Percentiles rank a stretch among this genome's conserved stretches.
These are phyloP conservation scores for Macrotyloma uniflorum DNA, from an alignment of 306 rosid species.

Conservation along the genomic window DNA sequence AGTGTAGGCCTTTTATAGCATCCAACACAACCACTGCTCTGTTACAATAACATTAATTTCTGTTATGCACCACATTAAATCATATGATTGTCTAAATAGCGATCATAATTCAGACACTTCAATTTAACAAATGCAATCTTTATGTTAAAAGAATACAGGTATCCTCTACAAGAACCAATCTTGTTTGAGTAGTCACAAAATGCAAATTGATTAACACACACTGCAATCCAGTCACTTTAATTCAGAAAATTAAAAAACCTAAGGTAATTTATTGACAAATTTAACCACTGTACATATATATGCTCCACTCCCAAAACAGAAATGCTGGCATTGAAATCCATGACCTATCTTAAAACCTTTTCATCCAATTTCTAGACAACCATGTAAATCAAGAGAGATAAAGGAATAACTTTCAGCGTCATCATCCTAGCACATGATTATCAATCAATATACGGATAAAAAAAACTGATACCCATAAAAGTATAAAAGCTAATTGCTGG, in stretches of 20 bases:
- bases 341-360: constrained; percentile 3
- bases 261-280: constrained; percentile 8
- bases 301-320: constrained; percentile 6
- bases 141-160: neutral
- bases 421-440: constrained; percentile 32
- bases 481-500: constrained; percentile 2
- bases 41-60: constrained; percentile 79
- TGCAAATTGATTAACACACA: constrained; percentile 17
- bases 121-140: neutral
- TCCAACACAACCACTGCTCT: constrained; percentile 99
- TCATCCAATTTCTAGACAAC: constrained; percentile 20
- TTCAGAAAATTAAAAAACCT: neutral
- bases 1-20: constrained; percentile 61
- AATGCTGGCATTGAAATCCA: constrained; percentile 16
- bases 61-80: constrained; percentile 61
- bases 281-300: neutral
- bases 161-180: neutral
- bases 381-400: constrained; percentile 18
- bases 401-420: neutral
- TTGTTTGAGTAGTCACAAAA: neutral
- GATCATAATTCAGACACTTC: constrained; percentile 18
- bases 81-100: constrained; percentile 3
- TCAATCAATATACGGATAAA: constrained; percentile 20
- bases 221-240: neutral
- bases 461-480: constrained; percentile 9